Percentiles rank a stretch among this genome's conserved stretches.
phyloP scores from a whole-genome alignment of 1,284 basidiomycete genomes.

The Pulchroboletus neoregius region DNA sequence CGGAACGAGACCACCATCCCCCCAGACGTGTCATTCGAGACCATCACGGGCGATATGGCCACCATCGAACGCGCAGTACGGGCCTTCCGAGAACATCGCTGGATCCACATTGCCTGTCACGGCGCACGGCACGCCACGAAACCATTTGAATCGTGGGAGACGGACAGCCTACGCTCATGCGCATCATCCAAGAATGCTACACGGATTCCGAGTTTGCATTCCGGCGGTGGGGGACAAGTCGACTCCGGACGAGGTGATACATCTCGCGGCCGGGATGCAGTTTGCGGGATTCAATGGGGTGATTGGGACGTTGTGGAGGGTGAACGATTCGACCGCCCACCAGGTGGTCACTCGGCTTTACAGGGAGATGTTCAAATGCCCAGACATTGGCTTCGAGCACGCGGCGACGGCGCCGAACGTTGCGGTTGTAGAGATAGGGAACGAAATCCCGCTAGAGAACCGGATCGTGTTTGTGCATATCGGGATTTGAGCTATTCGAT shows the following conservation, averaged over 20 bases:
- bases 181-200: conserved; percentile 1
- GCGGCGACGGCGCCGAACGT: background rate
- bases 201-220: background rate
- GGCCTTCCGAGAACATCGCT: background rate
- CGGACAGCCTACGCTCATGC: conserved; percentile 1
- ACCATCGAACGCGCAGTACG: background rate
- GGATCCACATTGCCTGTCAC: background rate
- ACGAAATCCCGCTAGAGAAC: background rate
- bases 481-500: no score
- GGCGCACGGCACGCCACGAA: background rate
- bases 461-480: no score
- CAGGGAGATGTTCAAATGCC: no score
- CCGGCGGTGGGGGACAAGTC: no score
- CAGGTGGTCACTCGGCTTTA: no score
- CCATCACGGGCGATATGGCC: background rate
- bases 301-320: no score
- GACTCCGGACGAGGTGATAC: no score
- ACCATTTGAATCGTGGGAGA: background rate
- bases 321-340: no score
- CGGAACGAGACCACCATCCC: no score
- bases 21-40: background rate
- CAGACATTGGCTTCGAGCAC: background rate
- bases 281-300: no score
- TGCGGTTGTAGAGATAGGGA: no score
- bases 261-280: no score